phyloP scores from a whole-genome alignment of 2,329 filamentous ascomycete genomes.

The Ophiostoma populinum region DNA sequence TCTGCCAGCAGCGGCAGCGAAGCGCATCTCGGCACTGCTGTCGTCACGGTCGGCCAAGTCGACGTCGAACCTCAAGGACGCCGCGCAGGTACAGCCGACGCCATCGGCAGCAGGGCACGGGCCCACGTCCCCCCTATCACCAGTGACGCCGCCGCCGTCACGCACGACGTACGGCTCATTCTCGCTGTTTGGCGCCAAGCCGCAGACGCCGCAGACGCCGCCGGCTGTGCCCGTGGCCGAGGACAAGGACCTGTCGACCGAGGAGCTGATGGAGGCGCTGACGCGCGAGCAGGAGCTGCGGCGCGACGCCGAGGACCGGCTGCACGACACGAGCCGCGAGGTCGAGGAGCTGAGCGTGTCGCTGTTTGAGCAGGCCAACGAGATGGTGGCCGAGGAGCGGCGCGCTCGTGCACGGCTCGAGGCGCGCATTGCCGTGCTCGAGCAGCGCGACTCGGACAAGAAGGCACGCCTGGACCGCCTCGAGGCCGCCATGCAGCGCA shows the following conservation, averaged over 20 bases:
- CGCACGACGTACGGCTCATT: conserved; percentile 6
- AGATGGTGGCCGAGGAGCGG: conserved; percentile 69
- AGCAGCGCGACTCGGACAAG: conserved; percentile 55
- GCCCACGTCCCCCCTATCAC: conserved; percentile 9
- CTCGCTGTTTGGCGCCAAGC: conserved; percentile 3
- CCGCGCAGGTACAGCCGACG: conserved; percentile 1
- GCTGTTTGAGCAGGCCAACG: conserved; percentile 69
- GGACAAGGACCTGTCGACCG: conserved; percentile 13
- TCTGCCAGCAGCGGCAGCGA: conserved; percentile 25
- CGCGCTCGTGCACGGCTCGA: conserved; percentile 54
- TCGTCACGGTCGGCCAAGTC: conserved; percentile 26
- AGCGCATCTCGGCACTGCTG: conserved; percentile 27
- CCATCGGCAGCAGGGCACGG: conserved; percentile 8
- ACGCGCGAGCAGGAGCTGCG: conserved; percentile 49
- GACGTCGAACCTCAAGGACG: conserved; percentile 20
- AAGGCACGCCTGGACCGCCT: conserved; percentile 48
- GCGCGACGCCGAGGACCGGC: conserved; percentile 48
- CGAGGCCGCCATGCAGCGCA: conserved; percentile 52
- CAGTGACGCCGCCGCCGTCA: conserved; percentile 6
- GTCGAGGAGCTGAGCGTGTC: conserved; percentile 62
- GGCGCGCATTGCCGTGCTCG: conserved; percentile 49
- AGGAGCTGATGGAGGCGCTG: conserved; percentile 45
- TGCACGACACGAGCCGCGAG: conserved; percentile 50
- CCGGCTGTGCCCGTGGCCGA: conserved; percentile 1
- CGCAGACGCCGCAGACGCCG: conserved; percentile 6